Evolutionary conservation across 2,329 filamentous ascomycete genomes (phyloP).

Genomic region (Grosmannia huntii): DNA sequence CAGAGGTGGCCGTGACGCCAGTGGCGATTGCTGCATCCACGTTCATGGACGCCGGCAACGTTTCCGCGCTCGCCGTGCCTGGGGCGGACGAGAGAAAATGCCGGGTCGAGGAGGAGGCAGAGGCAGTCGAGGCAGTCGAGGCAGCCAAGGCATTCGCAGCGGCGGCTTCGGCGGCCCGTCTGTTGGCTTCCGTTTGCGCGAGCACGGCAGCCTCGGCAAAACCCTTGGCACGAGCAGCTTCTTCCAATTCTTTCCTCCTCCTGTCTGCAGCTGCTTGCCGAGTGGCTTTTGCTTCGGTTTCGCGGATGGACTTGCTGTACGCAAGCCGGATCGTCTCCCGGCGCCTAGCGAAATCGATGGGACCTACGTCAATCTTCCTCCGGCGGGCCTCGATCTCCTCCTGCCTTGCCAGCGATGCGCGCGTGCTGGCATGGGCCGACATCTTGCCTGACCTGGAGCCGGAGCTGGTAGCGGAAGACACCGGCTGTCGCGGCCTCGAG

Average conservation of each 20-base stretch:
- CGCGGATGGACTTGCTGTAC: conserved; percentile 71
- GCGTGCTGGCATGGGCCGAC: conserved; percentile 8
- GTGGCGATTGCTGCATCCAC: neutral
- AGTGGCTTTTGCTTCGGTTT: conserved; percentile 50
- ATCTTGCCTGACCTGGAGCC: too few species aligned
- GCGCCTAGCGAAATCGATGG: conserved; percentile 74
- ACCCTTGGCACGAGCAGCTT: conserved; percentile 29
- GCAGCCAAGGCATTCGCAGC: neutral
- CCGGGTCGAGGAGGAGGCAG: neutral
- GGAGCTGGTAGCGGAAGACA: conserved; percentile 61
- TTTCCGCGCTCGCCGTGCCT: neutral
- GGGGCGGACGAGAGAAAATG: neutral
- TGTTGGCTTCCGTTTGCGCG: conserved; percentile 16
- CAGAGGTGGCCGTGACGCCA: too few species aligned
- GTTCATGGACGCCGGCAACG: neutral
- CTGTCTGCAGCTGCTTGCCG: conserved; percentile 41
- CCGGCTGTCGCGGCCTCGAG: conserved; percentile 66
- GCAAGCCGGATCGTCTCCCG: conserved; percentile 73
- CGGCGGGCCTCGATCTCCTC: conserved; percentile 27
- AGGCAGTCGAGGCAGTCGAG: neutral
- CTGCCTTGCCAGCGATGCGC: conserved; percentile 18
- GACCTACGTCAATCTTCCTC: conserved; percentile 50
- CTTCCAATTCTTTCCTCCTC: conserved; percentile 36
- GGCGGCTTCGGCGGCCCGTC: neutral
- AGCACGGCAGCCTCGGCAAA: conserved; percentile 21